These are phyloP conservation scores for Penicillium roqueforti DNA, from an alignment of 495 filamentous ascomycete genomes.

Conservation along the genomic window DNA sequence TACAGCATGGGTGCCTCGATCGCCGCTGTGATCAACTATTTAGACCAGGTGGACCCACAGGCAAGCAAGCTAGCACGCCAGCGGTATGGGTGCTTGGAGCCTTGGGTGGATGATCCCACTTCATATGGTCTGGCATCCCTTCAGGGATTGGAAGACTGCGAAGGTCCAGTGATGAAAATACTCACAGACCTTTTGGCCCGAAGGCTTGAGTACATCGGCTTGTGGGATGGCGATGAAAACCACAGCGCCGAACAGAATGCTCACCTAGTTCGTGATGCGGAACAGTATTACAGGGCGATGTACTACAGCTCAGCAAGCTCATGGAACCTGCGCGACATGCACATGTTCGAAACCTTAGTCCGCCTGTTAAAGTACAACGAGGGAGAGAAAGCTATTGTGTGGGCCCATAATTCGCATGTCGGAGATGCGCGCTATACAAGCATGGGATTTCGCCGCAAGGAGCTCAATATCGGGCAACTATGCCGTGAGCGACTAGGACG, in stretches of 20 bases:
- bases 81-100: constrained; percentile 46
- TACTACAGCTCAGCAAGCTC: constrained; percentile 52
- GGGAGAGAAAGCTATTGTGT: constrained; percentile 50
- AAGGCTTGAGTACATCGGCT: constrained; percentile 40
- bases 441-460: constrained; percentile 48
- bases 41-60: constrained; percentile 45
- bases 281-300: constrained; percentile 57
- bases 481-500: constrained; percentile 47
- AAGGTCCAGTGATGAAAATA: constrained; percentile 45
- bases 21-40: constrained; percentile 48
- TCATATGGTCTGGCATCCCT: constrained; percentile 49
- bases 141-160: constrained; percentile 45
- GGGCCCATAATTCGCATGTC: constrained; percentile 59
- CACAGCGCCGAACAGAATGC: constrained; percentile 55
- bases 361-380: constrained; percentile 43
- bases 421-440: constrained; percentile 56
- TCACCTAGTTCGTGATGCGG: constrained; percentile 50
- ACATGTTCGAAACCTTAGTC: constrained; percentile 55
- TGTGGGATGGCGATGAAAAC: constrained; percentile 47
- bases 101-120: constrained; percentile 51
- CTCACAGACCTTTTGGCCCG: constrained; percentile 41
- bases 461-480: constrained; percentile 55
- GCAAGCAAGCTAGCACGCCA: constrained; percentile 43
- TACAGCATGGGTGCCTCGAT: constrained; percentile 54
- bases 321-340: constrained; percentile 55